These are phyloP conservation scores for Tilletia setariae DNA, from an alignment of 1,284 basidiomycete genomes.

Conservation along the genomic window DNA sequence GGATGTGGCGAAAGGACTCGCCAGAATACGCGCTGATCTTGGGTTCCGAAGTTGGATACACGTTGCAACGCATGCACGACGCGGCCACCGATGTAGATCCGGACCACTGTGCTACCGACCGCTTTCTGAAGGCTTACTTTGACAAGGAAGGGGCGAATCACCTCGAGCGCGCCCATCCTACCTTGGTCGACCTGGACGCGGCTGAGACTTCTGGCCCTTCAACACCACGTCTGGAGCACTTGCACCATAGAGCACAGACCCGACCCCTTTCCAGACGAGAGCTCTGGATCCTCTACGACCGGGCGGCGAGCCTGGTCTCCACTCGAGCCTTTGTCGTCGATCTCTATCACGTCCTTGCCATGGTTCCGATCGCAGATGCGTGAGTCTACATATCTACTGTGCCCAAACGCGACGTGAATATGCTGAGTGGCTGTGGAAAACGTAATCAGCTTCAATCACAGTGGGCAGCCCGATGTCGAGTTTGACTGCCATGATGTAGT, in stretches of 20 bases:
- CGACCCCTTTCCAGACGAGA: background rate
- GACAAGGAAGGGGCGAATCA: constrained; percentile 30
- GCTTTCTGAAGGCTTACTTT: constrained; percentile 19
- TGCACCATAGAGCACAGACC: background rate
- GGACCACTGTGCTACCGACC: background rate
- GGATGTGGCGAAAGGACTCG: constrained; percentile 11
- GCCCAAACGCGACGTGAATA: background rate
- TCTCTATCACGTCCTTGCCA: constrained; percentile 29
- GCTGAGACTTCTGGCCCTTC: constrained; percentile 15
- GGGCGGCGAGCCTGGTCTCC: constrained; percentile 38
- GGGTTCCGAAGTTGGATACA: constrained; percentile 27
- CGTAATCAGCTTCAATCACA: constrained; percentile 38
- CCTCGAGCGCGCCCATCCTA: constrained; percentile 22
- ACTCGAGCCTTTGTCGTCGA: constrained; percentile 48
- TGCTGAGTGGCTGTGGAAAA: background rate
- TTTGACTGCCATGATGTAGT: constrained; percentile 48
- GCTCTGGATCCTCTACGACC: constrained; percentile 25
- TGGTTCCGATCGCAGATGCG: constrained; percentile 27
- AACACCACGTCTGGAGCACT: constrained; percentile 8
- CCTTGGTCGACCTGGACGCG: constrained; percentile 17
- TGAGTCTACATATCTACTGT: background rate
- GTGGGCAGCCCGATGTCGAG: constrained; percentile 34
- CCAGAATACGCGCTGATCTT: constrained; percentile 15
- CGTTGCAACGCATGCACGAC: constrained; percentile 16
- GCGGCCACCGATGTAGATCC: constrained; percentile 10